Conservation (phyloP, 179 eudicot genomes). For the Pouteria campechiana region DNA sequence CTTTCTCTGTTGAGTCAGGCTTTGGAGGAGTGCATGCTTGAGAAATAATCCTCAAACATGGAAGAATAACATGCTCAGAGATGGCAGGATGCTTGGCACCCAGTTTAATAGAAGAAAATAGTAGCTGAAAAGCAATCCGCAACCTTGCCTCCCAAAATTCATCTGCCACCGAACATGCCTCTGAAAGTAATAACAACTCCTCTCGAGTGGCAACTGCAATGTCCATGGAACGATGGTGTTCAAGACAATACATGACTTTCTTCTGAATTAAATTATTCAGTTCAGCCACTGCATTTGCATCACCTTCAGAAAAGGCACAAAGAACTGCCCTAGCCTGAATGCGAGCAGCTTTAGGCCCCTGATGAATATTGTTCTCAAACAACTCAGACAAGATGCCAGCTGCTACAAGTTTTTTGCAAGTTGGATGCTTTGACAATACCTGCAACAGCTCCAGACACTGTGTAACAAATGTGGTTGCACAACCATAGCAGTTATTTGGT, state of each 20-base stretch:
- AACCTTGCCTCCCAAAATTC: slow-evolving; percentile 98
- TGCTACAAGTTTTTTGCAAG: slow-evolving; percentile 84
- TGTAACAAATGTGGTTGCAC: slow-evolving; percentile 92
- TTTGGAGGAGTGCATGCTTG: slow-evolving; percentile 99
- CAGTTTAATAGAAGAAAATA: slow-evolving; percentile 86
- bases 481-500: slow-evolving; percentile 95
- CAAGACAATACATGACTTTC: slow-evolving; percentile 91
- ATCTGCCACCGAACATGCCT: slow-evolving; percentile 87
- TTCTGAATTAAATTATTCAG: slow-evolving; percentile 84
- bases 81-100: slow-evolving; percentile 98
- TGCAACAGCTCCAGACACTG: slow-evolving; percentile 95
- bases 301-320: slow-evolving; percentile 97
- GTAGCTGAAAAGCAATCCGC: slow-evolving; percentile 89
- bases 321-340: slow-evolving; percentile 98
- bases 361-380: slow-evolving; percentile 97
- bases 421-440: slow-evolving; percentile 83
- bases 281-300: slow-evolving; percentile 74
- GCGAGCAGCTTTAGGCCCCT: slow-evolving; percentile 96
- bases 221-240: slow-evolving; percentile 99
- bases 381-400: slow-evolving; percentile 86
- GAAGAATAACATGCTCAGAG: slow-evolving; percentile 97
- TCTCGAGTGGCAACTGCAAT: slow-evolving; percentile 92
- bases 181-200: slow-evolving; percentile 90
- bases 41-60: slow-evolving; percentile 92
- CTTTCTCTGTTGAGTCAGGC: slow-evolving; percentile 76